These are phyloP conservation scores for Rhinocladiella similis DNA, from an alignment of 2,329 filamentous ascomycete genomes.

Conservation along the genomic window DNA sequence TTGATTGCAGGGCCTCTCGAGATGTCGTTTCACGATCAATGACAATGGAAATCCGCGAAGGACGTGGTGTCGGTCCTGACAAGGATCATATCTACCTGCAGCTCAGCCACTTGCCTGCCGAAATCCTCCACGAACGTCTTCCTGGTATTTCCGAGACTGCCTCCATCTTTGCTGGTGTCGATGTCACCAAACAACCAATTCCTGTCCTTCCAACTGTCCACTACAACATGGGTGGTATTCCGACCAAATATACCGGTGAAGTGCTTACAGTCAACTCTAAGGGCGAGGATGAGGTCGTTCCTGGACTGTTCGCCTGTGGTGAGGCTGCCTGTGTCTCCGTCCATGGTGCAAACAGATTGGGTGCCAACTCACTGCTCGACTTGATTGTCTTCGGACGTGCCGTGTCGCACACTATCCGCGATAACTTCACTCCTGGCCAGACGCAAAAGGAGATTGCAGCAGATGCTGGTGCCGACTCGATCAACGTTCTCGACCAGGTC, in stretches of 20 bases:
- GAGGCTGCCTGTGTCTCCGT: constrained; percentile 97
- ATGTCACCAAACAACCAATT: constrained; percentile 95
- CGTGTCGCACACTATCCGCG: constrained; percentile 93
- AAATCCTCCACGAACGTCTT: constrained; percentile 92
- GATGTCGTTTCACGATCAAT: constrained; percentile 97
- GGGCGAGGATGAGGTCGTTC: constrained; percentile 90
- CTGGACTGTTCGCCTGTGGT: constrained; percentile 92
- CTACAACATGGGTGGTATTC: constrained; percentile 99
- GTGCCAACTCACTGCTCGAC: constrained; percentile 97
- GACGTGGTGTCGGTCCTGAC: constrained; percentile 91
- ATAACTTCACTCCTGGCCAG: constrained; percentile 83
- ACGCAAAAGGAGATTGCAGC: constrained; percentile 77
- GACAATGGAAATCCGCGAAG: constrained; percentile 97
- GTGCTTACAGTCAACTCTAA: constrained; percentile 83
- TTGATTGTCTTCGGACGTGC: constrained; percentile 97
- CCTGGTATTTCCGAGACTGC: constrained; percentile 98
- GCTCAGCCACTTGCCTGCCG: constrained; percentile 88
- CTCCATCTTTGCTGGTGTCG: constrained; percentile 94
- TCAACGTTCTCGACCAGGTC: constrained; percentile 66
- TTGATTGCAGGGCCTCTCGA: constrained; percentile 63
- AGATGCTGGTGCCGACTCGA: constrained; percentile 81
- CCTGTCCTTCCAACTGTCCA: constrained; percentile 95
- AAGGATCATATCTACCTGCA: constrained; percentile 99
- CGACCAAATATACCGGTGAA: constrained; percentile 95
- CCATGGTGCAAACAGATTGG: constrained; percentile 95